Base-by-base conservation (phyloP, 176 grass and related monocot species). In the Zoysia japonica region DNA sequence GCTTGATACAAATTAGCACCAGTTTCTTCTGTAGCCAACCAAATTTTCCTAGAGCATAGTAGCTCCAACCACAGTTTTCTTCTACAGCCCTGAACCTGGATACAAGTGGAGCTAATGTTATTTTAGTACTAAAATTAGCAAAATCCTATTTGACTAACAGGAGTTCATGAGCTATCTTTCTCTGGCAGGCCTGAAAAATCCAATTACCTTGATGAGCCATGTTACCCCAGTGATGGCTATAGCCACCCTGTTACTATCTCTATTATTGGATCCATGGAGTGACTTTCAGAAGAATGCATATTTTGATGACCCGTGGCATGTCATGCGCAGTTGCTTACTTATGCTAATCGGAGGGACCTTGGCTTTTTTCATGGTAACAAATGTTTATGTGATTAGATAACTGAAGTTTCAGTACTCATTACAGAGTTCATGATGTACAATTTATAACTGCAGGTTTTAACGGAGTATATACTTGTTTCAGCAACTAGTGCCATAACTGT, bases 401-500 rank as follows among this genome's bases (percentile, higher is more conserved):
- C 16, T 9, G 75, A 71, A 12, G 40, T 85, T 61, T 66, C 38
- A 51, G 11, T 82, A 59, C 55, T 19, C 60, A 85, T 42, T 50
- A 38, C 37, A 62, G 46, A 72, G 82, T 70, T 72, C 73, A 72
- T 82, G 61, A 40, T 68, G 35, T 62, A 40, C 82, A 67, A 19
- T 39, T 89, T 78, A 39, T 43, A 79, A 85, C 68, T 94, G 85
- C 91, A 99, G 96, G 96, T 99, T 83, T 91, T 99, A 83, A 99
- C 78, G 47, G 96, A 99, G 78, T 99, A 99, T 84, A 83, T 95
- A 89, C 92, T 99, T 81, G 87, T 99, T 89, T 99, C 96, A 95
- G 92, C 92, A 86, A 99, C 96, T 37, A 99, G 92, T 88, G 96
- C 96, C 38, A 89, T 99, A 84, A 99, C 96, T 20, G 96, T 99